Percentiles rank a stretch among this genome's conserved stretches.
These are phyloP conservation scores for Monosporozyma yasuniensis DNA, from an alignment of 805 yeast species.

Conservation along the genomic window DNA sequence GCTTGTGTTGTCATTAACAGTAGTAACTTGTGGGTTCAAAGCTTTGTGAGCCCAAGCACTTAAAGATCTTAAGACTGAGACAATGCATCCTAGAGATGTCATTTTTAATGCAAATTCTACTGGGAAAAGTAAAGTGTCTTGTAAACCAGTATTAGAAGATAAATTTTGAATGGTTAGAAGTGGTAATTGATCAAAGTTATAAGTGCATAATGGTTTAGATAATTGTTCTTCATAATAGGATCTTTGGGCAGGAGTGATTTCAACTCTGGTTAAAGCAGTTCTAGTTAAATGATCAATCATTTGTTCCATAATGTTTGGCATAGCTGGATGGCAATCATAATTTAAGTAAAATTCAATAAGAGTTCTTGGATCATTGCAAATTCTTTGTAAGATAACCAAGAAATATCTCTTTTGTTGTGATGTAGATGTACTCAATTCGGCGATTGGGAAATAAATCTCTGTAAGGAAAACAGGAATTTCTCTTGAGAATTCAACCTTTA, in stretches of 20 bases:
- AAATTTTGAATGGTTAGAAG: constrained; percentile 63
- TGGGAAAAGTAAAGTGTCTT: constrained; percentile 39
- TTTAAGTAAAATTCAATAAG: constrained; percentile 87
- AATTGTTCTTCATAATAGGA: constrained; percentile 42
- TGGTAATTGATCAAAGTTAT: constrained; percentile 66
- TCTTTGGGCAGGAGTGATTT: constrained; percentile 61
- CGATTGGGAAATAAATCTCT: constrained; percentile 88
- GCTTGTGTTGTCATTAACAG: background rate
- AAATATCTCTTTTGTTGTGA: constrained; percentile 88
- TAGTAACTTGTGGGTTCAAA: constrained; percentile 23
- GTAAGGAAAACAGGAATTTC: constrained; percentile 91
- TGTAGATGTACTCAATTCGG: constrained; percentile 86
- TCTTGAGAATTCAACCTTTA: constrained; percentile 80
- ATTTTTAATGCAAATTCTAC: constrained; percentile 78
- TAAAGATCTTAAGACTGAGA: constrained; percentile 72
- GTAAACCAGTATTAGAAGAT: constrained; percentile 27
- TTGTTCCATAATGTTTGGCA: constrained; percentile 80
- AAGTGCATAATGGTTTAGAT: constrained; percentile 57
- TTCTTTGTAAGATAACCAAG: constrained; percentile 66
- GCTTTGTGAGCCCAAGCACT: constrained; percentile 81
- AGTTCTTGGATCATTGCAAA: constrained; percentile 83
- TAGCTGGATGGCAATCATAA: constrained; percentile 80
- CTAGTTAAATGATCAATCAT: constrained; percentile 65
- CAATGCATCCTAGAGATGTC: constrained; percentile 69
- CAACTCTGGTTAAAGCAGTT: constrained; percentile 61